Conservation (phyloP, 169 alveolate species). For the Plasmodium knowlesi region DNA sequence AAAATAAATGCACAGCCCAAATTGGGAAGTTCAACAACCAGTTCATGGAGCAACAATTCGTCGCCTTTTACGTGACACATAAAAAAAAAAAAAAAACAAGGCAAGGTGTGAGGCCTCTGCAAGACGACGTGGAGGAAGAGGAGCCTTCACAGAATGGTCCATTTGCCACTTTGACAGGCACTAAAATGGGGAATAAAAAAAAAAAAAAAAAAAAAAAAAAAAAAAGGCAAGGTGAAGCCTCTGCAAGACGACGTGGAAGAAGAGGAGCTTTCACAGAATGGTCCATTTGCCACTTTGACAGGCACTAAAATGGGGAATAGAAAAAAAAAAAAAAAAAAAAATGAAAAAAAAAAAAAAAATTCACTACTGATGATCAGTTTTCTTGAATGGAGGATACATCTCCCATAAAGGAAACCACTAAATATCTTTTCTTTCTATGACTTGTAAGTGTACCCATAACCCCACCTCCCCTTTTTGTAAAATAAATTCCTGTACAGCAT, state of each 20-base stretch:
- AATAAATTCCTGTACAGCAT: not conserved
- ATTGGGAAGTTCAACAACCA: not conserved
- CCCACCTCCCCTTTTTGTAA: not conserved
- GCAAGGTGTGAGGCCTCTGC: no score
- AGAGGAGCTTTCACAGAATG: no score
- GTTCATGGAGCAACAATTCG: not conserved
- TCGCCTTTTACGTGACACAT: not conserved
- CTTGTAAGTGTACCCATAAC: not conserved
- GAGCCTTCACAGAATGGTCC: not conserved
- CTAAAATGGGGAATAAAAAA: not conserved
- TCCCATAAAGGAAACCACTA: not conserved
- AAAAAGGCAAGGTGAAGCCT: no score
- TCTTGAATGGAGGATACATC: not conserved
- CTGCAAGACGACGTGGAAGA: no score
- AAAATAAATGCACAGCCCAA: not conserved
- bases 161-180: not conserved
- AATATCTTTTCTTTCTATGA: not conserved
- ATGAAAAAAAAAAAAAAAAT: not conserved
- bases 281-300: not conserved
- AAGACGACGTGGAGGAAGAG: no score
- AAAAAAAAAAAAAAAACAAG: no score
- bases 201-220: not conserved
- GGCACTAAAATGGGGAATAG: not conserved
- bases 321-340: slow-evolving; percentile 3
- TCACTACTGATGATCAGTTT: not conserved